Conservation (phyloP, 345 rosid genomes). For the Populus nigra region DNA sequence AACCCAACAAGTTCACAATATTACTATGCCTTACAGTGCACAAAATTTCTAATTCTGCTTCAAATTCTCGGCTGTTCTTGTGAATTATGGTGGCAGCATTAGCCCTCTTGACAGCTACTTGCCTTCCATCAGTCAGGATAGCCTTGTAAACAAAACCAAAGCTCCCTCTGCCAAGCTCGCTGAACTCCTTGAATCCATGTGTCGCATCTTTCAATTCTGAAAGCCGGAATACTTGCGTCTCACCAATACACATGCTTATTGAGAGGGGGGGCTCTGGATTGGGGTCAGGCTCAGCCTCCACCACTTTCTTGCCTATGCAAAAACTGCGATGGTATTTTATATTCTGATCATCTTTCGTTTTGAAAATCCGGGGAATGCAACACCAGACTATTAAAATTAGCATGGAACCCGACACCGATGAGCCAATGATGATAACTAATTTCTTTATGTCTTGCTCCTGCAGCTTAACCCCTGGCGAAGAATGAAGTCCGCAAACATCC, state of each 20-base stretch:
- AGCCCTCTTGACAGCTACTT: conserved; percentile 90
- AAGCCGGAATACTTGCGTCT: conserved; percentile 77
- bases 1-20: conserved; percentile 83
- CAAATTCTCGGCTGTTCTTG: conserved; percentile 72
- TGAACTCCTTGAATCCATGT: conserved; percentile 92
- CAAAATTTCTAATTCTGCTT: conserved; percentile 67
- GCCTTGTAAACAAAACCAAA: conserved; percentile 93
- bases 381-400: conserved; percentile 50
- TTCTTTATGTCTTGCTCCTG: conserved; percentile 46
- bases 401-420: conserved; percentile 39
- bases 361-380: conserved; percentile 40
- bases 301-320: conserved; percentile 56
- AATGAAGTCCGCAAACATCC: conserved; percentile 51
- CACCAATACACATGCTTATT: conserved; percentile 46
- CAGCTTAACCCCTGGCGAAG: conserved; percentile 28
- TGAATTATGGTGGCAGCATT: conserved; percentile 95
- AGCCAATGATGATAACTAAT: conserved; percentile 44
- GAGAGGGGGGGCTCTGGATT: conserved; percentile 39
- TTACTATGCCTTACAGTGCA: conserved; percentile 72
- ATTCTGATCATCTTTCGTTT: conserved; percentile 39
- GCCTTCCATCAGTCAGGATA: conserved; percentile 70
- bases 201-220: conserved; percentile 90
- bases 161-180: conserved; percentile 89
- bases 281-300: conserved; percentile 40
- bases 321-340: conserved; percentile 41